phyloP scores from a whole-genome alignment of 2,329 filamentous ascomycete species.

The Macroventuria anomochaeta region DNA sequence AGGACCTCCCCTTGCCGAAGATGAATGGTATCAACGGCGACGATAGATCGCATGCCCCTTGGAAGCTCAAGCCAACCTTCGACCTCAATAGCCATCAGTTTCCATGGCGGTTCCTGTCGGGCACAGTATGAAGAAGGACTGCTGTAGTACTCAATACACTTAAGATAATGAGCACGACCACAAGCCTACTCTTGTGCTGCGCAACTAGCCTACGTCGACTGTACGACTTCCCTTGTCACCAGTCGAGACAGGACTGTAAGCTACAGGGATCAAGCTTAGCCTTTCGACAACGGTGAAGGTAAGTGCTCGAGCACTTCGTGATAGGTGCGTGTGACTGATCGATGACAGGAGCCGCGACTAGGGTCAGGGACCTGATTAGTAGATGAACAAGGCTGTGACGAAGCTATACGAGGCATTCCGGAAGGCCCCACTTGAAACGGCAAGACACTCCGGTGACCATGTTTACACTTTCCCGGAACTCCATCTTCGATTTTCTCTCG shows the following conservation, averaged over 20 bases:
- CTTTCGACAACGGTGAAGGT: slow-evolving; percentile 1
- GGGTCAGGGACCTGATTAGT: neutral
- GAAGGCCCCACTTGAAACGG: slow-evolving; percentile 3
- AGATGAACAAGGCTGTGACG: neutral
- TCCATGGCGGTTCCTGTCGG: slow-evolving; percentile 45
- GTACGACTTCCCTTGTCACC: neutral
- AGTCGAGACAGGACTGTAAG: neutral
- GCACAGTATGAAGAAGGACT: slow-evolving; percentile 33
- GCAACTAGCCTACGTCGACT: neutral
- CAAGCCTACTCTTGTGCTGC: neutral
- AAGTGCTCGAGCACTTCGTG: neutral
- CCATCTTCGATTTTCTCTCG: neutral
- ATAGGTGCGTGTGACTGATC: neutral
- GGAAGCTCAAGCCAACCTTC: slow-evolving; percentile 37
- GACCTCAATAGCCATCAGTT: slow-evolving; percentile 43
- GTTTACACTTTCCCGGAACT: neutral
- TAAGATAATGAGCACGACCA: neutral
- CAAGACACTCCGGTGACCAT: neutral
- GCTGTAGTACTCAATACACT: neutral
- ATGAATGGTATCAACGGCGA: slow-evolving; percentile 34
- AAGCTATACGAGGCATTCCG: slow-evolving; percentile 9
- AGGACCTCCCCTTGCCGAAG: slow-evolving; percentile 41
- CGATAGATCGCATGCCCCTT: slow-evolving; percentile 36
- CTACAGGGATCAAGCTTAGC: neutral
- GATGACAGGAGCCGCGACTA: neutral